Conservation (phyloP, 192 early-diverging fungal genomes). For the Backusella westeae region DNA sequence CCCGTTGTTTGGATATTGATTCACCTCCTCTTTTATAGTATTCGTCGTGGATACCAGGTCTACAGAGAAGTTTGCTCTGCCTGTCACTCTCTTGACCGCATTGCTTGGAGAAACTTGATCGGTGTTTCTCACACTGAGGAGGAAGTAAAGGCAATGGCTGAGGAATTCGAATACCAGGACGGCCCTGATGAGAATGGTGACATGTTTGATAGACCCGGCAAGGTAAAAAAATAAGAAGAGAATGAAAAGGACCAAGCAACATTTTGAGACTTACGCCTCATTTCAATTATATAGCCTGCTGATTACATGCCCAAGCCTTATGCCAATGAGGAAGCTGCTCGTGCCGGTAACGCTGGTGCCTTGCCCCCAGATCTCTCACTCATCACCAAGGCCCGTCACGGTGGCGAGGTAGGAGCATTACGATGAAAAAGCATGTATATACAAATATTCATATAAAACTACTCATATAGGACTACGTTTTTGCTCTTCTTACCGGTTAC, state of each 20-base stretch:
- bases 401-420: conserved; percentile 64
- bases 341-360: conserved; percentile 94
- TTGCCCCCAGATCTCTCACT: conserved; percentile 93
- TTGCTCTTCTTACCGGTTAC: conserved; percentile 93
- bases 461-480: conserved; percentile 80
- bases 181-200: conserved; percentile 91
- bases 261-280: too few species aligned
- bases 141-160: conserved; percentile 92
- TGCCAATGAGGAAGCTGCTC: conserved; percentile 95
- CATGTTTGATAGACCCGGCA: conserved; percentile 92
- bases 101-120: conserved; percentile 96
- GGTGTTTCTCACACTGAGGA: conserved; percentile 90
- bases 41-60: conserved; percentile 98
- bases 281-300: conserved; percentile 49
- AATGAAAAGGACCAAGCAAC: not conserved
- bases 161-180: conserved; percentile 88
- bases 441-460: not conserved
- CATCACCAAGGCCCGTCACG: conserved; percentile 93
- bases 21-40: conserved; percentile 46
- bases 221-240: conserved; percentile 35
- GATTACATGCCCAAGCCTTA: conserved; percentile 91
- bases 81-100: conserved; percentile 93
- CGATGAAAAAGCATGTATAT: not conserved
- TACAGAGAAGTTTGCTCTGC: conserved; percentile 98
- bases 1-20: too few species aligned